phyloP scores from a whole-genome alignment of 768 basidiomycete species.

The Amanita rubescens region DNA sequence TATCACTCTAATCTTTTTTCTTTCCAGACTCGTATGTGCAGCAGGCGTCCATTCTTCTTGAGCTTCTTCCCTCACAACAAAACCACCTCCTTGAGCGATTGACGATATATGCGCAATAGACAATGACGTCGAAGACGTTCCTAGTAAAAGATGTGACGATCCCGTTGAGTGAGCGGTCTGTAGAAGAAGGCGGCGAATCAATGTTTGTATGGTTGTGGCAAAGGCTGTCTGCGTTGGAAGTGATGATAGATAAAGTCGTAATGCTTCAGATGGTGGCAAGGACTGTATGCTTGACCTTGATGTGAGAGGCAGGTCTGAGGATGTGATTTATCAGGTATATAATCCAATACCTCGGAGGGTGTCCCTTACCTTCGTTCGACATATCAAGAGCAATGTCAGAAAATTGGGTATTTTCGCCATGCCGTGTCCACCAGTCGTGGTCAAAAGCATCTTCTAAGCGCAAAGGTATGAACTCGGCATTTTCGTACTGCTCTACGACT shows the following conservation, averaged over 20 bases:
- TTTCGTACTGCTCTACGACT: slow-evolving; percentile 34
- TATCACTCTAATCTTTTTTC: slow-evolving; percentile 38
- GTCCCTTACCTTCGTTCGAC: slow-evolving; percentile 39
- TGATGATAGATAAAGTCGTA: slow-evolving; percentile 49
- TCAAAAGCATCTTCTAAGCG: slow-evolving; percentile 74
- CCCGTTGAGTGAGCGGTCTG: slow-evolving; percentile 49
- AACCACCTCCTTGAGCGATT: slow-evolving; percentile 73
- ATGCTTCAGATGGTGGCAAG: slow-evolving; percentile 16
- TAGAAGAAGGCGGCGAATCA: slow-evolving; percentile 63
- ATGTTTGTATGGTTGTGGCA: slow-evolving; percentile 45
- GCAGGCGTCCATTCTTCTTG: slow-evolving; percentile 60
- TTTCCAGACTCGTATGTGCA: slow-evolving; percentile 3
- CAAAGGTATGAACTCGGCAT: slow-evolving; percentile 52
- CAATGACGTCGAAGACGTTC: slow-evolving; percentile 72
- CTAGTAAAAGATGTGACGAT: slow-evolving; percentile 74
- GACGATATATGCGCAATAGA: slow-evolving; percentile 69
- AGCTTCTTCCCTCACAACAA: slow-evolving; percentile 56
- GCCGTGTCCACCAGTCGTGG: slow-evolving; percentile 51
- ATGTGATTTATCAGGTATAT: neutral
- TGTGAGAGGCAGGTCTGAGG: slow-evolving; percentile 25
- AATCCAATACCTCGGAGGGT: neutral
- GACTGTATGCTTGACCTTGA: slow-evolving; percentile 18
- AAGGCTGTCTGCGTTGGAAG: slow-evolving; percentile 73
- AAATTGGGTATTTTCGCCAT: slow-evolving; percentile 25
- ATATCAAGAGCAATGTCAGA: slow-evolving; percentile 38